phyloP scores from a whole-genome alignment of 164 flowering plant genomes.

The Annona squamosa region DNA sequence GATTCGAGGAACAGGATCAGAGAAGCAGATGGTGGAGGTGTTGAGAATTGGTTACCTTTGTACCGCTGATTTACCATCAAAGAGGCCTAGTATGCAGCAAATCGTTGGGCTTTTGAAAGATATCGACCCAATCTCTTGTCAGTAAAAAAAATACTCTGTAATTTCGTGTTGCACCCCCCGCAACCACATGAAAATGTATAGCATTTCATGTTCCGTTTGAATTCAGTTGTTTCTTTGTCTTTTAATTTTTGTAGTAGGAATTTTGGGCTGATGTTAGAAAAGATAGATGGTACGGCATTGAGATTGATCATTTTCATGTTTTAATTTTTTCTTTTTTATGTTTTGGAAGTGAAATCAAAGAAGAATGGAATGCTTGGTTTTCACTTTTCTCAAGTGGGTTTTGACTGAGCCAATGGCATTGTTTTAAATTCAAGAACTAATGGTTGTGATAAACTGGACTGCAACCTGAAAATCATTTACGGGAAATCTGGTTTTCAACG shows the following conservation, averaged over 20 bases:
- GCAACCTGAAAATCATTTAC: no score
- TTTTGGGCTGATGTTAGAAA: not conserved
- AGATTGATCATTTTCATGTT: no score
- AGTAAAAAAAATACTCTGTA: constrained; percentile 11
- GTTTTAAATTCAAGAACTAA: no score
- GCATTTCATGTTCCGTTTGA: constrained; percentile 1
- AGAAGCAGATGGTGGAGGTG: constrained; percentile 63
- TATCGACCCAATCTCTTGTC: constrained; percentile 41
- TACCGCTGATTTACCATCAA: constrained; percentile 76
- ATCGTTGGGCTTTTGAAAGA: constrained; percentile 88
- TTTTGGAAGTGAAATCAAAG: no score
- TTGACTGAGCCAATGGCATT: no score
- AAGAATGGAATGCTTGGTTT: no score
- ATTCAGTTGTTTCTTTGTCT: not conserved
- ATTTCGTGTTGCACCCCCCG: not conserved
- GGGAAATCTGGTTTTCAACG: no score
- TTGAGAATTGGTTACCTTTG: constrained; percentile 80
- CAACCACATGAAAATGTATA: constrained; percentile 17
- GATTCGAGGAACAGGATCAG: constrained; percentile 48
- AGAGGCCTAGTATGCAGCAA: constrained; percentile 91
- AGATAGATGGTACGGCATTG: not conserved
- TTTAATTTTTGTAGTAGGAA: not conserved
- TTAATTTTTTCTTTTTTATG: no score
- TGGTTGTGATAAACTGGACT: no score
- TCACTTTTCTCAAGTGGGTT: no score